These are phyloP conservation scores for Pezicula radicicola DNA, from an alignment of 2,329 filamentous ascomycete genomes.

Conservation along the genomic window DNA sequence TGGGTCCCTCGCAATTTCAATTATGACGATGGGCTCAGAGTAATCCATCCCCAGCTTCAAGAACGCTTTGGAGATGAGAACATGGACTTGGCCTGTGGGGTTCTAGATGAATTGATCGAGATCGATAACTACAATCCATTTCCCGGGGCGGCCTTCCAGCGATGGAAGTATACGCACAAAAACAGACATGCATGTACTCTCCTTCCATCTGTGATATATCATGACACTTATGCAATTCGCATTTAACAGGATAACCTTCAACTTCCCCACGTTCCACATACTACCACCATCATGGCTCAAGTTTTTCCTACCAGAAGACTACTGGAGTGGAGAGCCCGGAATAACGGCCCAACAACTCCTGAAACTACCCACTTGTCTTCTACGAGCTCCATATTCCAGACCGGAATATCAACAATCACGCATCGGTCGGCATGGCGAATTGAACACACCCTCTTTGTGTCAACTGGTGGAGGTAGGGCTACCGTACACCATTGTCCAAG, in stretches of 20 bases:
- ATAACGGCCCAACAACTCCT: background rate
- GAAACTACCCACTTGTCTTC: background rate
- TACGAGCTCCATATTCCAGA: background rate
- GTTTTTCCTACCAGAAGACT: conserved; percentile 38
- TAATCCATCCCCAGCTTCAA: conserved; percentile 39
- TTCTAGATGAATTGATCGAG: conserved; percentile 45
- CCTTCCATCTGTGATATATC: background rate
- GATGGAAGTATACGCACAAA: conserved; percentile 43
- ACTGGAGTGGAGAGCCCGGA: conserved; percentile 32
- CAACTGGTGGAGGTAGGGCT: conserved; percentile 5
- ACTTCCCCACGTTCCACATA: conserved; percentile 44
- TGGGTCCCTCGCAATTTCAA: conserved; percentile 43
- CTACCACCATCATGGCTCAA: conserved; percentile 40
- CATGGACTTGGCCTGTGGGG: conserved; percentile 39
- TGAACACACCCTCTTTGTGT: conserved; percentile 13
- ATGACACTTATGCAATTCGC: background rate
- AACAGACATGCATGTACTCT: conserved; percentile 35
- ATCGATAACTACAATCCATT: conserved; percentile 42
- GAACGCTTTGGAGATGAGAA: conserved; percentile 44
- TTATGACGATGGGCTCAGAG: conserved; percentile 41
- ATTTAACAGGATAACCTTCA: conserved; percentile 32
- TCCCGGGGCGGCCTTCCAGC: conserved; percentile 41
- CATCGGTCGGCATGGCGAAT: conserved; percentile 9
- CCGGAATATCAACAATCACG: background rate
- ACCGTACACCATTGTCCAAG: conserved; percentile 7